Conservation (phyloP, 495 filamentous ascomycete species). For the Elaphomyces granulatus region DNA sequence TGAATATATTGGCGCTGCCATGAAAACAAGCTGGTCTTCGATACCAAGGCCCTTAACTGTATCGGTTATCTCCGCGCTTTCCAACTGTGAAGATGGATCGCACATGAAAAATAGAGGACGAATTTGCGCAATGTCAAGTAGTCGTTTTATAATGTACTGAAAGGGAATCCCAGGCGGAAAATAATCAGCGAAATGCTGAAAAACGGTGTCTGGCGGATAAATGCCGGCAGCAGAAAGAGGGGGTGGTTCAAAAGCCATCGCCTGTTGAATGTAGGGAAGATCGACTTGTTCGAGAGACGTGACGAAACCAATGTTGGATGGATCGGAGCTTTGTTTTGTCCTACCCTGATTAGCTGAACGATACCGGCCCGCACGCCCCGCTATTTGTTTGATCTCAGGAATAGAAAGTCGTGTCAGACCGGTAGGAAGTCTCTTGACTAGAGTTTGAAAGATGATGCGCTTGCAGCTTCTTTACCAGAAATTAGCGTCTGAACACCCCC, state of each 20-base stretch:
- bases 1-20: conserved; percentile 45
- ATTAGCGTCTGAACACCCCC: not conserved
- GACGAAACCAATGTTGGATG: conserved; percentile 48
- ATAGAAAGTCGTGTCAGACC: conserved; percentile 39
- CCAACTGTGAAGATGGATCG: conserved; percentile 38
- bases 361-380: conserved; percentile 82
- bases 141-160: conserved; percentile 55
- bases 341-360: conserved; percentile 44
- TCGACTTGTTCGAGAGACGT: conserved; percentile 66
- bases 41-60: conserved; percentile 46
- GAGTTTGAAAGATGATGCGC: conserved; percentile 74
- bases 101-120: conserved; percentile 62
- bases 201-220: conserved; percentile 46
- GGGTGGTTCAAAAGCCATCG: conserved; percentile 46
- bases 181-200: conserved; percentile 59
- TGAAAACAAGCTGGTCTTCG: conserved; percentile 58
- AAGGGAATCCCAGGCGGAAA: conserved; percentile 67
- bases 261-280: conserved; percentile 41
- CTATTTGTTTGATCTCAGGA: conserved; percentile 90
- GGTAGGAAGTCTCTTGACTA: conserved; percentile 47
- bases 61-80: conserved; percentile 57
- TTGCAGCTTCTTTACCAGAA: conserved; percentile 52
- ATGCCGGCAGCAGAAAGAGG: conserved; percentile 64
- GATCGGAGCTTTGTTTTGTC: conserved; percentile 6
- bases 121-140: conserved; percentile 48